These are phyloP conservation scores for Yamadazyma siamensis DNA, from an alignment of 1,139 yeast species.

Conservation along the genomic window DNA sequence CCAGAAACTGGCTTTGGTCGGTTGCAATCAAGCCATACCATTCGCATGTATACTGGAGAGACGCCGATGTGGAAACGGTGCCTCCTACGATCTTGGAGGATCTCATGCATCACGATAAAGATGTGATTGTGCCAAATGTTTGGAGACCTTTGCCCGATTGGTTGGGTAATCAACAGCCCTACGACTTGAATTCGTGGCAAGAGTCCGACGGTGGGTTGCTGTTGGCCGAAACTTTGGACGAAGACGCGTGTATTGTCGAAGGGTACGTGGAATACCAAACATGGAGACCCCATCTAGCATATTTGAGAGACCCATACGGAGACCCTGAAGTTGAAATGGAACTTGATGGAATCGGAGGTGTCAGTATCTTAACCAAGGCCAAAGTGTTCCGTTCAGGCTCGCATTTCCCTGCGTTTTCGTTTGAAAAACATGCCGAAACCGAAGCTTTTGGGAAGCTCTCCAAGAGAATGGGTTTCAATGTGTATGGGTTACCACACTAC, in stretches of 20 bases:
- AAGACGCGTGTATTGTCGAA: constrained; percentile 87
- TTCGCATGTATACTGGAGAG: constrained; percentile 54
- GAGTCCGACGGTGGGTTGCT: constrained; percentile 82
- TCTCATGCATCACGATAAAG: constrained; percentile 52
- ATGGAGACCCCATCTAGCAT: constrained; percentile 90
- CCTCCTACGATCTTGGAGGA: constrained; percentile 51
- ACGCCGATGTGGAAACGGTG: constrained; percentile 52
- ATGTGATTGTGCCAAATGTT: constrained; percentile 72
- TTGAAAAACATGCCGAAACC: constrained; percentile 89
- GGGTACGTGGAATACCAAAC: constrained; percentile 92
- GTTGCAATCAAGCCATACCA: constrained; percentile 52
- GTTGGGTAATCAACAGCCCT: constrained; percentile 87
- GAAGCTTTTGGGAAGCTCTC: constrained; percentile 90
- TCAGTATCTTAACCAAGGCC: constrained; percentile 77
- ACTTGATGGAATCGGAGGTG: constrained; percentile 90
- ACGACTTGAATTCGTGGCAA: constrained; percentile 88
- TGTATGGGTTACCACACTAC: constrained; percentile 83
- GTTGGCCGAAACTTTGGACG: constrained; percentile 72
- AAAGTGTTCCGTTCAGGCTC: constrained; percentile 76
- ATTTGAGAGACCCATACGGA: constrained; percentile 80
- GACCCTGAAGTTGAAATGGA: constrained; percentile 86
- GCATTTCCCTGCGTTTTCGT: constrained; percentile 87
- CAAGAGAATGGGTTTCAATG: constrained; percentile 76
- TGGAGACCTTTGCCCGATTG: constrained; percentile 93
- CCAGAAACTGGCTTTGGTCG: constrained; percentile 53